phyloP scores from a whole-genome alignment of 2,329 filamentous ascomycete species.

The Stachybotrys chlorohalonatus region DNA sequence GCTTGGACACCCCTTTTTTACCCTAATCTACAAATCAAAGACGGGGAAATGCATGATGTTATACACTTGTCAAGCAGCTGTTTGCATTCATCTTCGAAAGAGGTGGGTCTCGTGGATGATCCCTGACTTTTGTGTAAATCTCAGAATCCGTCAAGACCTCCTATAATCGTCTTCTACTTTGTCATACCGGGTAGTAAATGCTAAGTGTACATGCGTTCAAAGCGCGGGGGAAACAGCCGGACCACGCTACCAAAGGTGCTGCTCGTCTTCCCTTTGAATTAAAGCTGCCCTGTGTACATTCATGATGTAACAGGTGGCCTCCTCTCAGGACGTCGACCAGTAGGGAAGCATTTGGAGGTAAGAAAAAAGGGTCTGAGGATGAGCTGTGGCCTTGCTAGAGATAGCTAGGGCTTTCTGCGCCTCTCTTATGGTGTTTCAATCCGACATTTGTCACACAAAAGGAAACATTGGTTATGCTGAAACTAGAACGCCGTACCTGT shows the following conservation, averaged over 20 bases:
- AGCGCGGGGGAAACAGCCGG: background rate
- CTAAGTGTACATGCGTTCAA: background rate
- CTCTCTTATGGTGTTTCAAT: background rate
- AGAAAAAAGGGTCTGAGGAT: too few species aligned
- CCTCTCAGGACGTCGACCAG: too few species aligned
- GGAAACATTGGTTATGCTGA: slow-evolving; percentile 1
- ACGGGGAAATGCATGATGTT: background rate
- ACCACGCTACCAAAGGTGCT: background rate
- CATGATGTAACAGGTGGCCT: too few species aligned
- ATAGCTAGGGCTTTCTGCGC: too few species aligned
- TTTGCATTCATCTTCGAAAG: background rate
- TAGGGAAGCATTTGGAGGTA: too few species aligned
- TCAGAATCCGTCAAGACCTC: background rate
- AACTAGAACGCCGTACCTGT: slow-evolving; percentile 1
- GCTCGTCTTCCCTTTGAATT: too few species aligned
- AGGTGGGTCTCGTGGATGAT: background rate
- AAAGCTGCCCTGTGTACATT: too few species aligned
- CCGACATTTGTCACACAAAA: background rate
- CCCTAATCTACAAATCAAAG: too few species aligned
- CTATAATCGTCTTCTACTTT: background rate
- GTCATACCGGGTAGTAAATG: background rate
- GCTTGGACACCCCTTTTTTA: background rate
- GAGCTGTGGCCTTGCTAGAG: too few species aligned
- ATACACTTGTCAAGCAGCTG: background rate
- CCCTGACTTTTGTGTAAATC: background rate